Conservation (phyloP, 2,329 filamentous ascomycete genomes). For the Tolypocladium capitatum region DNA sequence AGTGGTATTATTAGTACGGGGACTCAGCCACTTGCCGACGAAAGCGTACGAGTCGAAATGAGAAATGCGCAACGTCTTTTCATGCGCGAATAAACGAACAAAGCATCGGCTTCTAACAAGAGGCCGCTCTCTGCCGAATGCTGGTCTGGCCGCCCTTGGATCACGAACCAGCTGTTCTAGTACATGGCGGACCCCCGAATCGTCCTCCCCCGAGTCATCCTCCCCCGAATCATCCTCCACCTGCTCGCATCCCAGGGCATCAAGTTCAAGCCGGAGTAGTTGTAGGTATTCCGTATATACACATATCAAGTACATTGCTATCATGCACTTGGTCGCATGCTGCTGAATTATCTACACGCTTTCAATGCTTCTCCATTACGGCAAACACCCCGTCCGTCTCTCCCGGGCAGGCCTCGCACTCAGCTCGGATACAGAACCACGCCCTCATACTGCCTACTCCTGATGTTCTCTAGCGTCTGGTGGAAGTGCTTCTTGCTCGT, state of each 20-base stretch:
- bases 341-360: neutral
- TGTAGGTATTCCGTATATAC: conserved; percentile 1
- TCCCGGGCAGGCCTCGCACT: neutral
- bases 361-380: neutral
- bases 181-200: neutral
- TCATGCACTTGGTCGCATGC: neutral
- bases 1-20: too few relatives aligned
- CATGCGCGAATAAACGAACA: neutral
- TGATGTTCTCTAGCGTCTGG: conserved; percentile 88
- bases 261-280: neutral
- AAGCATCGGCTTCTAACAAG: neutral
- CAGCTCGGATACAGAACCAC: conserved; percentile 56
- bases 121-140: neutral
- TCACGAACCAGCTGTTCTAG: neutral
- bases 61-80: neutral
- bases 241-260: neutral
- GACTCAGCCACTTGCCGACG: neutral
- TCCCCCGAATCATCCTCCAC: neutral
- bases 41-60: too few relatives aligned
- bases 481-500: conserved; percentile 89
- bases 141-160: too few relatives aligned
- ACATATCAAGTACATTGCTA: conserved; percentile 3
- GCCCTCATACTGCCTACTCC: conserved; percentile 82
- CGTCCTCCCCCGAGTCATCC: too few relatives aligned
- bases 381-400: neutral